A percentile compares a stretch with the other conserved stretches of the same genome.
phyloP scores from a whole-genome alignment of 805 yeast genomes.

The Kodamaea leandrae region DNA sequence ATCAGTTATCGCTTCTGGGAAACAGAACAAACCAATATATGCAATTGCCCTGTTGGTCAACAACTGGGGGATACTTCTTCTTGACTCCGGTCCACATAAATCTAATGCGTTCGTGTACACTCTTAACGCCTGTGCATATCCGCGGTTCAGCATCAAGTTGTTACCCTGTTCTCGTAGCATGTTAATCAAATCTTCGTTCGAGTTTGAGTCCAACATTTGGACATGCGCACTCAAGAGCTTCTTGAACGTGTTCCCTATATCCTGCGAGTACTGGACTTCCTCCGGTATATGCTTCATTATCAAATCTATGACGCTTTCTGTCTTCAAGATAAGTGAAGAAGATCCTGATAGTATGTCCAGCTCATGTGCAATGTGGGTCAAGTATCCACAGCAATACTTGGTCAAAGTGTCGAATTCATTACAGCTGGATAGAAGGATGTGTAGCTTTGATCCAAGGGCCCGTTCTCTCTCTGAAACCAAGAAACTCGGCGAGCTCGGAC shows the following conservation, averaged over 20 bases:
- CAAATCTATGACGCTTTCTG: slow-evolving; percentile 6
- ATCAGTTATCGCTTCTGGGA: slow-evolving; percentile 38
- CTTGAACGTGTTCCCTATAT: background rate
- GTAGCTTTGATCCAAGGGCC: slow-evolving; percentile 18
- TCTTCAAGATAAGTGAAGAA: slow-evolving; percentile 6
- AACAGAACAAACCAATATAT: slow-evolving; percentile 40
- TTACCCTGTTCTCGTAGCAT: slow-evolving; percentile 40
- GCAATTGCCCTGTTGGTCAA: slow-evolving; percentile 41
- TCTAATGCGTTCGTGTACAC: slow-evolving; percentile 37
- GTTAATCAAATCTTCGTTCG: slow-evolving; percentile 8
- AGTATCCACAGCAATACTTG: background rate
- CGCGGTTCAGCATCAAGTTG: slow-evolving; percentile 34
- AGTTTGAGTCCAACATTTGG: background rate
- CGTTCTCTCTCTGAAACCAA: slow-evolving; percentile 14
- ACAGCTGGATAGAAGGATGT: slow-evolving; percentile 15
- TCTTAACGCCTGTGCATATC: slow-evolving; percentile 40
- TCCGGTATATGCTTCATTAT: background rate
- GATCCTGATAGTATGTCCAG: slow-evolving; percentile 4
- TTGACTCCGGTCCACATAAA: slow-evolving; percentile 16
- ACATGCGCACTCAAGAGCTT: slow-evolving; percentile 5
- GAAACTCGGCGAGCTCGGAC: background rate
- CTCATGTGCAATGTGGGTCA: background rate
- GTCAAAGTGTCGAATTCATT: background rate
- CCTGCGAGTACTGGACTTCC: too few relatives aligned
- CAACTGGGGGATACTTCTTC: slow-evolving; percentile 26